phyloP scores from a whole-genome alignment of 495 filamentous ascomycete genomes.

The Neurospora sp. region DNA sequence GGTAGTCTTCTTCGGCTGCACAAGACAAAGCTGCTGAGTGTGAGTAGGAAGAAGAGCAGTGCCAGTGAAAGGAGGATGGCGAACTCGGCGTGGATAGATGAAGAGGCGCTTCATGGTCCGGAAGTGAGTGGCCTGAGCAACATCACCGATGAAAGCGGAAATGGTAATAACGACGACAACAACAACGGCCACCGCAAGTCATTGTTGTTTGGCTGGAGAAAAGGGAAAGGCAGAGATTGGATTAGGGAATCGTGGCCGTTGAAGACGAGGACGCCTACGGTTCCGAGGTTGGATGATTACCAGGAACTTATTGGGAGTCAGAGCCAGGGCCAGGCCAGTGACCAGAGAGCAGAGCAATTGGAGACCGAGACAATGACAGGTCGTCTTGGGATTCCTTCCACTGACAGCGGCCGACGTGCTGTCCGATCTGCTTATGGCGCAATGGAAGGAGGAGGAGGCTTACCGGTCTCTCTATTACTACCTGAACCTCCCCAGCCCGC shows the following conservation, averaged over 20 bases:
- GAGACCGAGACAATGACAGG: background rate
- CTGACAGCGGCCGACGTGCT: background rate
- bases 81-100: conserved; percentile 29
- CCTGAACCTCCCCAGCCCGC: background rate
- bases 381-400: background rate
- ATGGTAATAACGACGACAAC: background rate
- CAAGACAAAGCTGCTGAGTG: background rate
- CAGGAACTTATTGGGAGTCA: background rate
- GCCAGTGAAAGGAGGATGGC: conserved; percentile 5
- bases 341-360: background rate
- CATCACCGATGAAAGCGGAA: conserved; percentile 2
- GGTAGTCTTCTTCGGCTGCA: background rate
- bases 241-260: conserved; percentile 10
- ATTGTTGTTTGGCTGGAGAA: background rate
- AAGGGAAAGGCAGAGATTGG: background rate
- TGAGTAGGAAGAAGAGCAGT: background rate
- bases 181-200: conserved; percentile 3
- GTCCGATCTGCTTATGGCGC: background rate
- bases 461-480: background rate
- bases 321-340: background rate
- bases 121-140: conserved; percentile 14
- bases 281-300: conserved; percentile 8
- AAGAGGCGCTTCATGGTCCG: conserved; percentile 32
- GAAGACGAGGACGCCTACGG: conserved; percentile 8
- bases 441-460: background rate